Percentiles rank a stretch among this genome's conserved stretches.
Evolutionary conservation across 176 grass and related monocot genomes (phyloP).

Genomic region (Oropetium thomaeum): DNA sequence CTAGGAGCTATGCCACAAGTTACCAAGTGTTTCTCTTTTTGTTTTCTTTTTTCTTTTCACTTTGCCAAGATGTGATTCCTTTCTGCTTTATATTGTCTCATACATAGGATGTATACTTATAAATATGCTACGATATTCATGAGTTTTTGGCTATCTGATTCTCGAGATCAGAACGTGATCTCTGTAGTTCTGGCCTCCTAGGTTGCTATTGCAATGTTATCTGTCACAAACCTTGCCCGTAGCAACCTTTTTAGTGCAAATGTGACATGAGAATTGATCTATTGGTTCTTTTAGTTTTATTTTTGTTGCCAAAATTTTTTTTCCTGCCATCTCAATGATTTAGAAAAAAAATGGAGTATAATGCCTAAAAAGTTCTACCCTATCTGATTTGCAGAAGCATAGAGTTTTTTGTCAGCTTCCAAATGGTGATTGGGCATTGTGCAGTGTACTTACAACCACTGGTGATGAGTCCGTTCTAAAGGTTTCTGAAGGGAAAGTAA

Average conservation of each 20-base stretch:
- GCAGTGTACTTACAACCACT: constrained; percentile 69
- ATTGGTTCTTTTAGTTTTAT: background rate
- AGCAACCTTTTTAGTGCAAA: background rate
- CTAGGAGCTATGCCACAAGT: background rate
- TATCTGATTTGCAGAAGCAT: constrained; percentile 62
- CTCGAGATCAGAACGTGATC: background rate
- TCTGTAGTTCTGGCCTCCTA: background rate
- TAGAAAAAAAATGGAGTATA: background rate
- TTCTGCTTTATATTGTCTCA: background rate
- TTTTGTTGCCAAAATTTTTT: background rate
- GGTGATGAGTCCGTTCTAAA: constrained; percentile 71
- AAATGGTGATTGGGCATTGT: constrained; percentile 82
- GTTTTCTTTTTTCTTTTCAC: background rate
- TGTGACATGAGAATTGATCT: background rate
- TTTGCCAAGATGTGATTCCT: background rate
- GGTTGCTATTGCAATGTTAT: background rate
- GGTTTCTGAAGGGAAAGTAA: constrained; percentile 78
- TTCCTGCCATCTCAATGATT: background rate
- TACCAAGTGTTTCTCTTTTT: background rate
- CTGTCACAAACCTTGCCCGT: background rate
- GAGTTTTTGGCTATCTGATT: background rate
- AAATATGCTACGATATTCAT: background rate
- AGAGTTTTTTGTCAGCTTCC: constrained; percentile 79
- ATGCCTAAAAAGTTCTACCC: constrained; percentile 13
- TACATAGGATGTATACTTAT: background rate